Evolutionary conservation across 1,284 basidiomycete species (phyloP).

Genomic region (Heterobasidion occidentale): DNA sequence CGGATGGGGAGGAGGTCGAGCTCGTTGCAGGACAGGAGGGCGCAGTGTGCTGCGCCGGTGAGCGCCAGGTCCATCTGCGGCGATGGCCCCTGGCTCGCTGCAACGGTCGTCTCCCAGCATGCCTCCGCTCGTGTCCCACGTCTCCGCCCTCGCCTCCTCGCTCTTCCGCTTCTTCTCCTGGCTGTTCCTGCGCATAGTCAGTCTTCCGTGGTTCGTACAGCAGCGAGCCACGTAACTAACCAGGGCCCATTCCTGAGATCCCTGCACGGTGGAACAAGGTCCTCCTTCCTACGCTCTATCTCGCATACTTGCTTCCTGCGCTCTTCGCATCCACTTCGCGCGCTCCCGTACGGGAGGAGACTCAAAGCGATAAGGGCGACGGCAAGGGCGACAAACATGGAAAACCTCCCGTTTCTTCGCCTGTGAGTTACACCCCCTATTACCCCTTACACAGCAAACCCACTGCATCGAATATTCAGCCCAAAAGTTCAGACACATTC

Average conservation of each 20-base stretch:
- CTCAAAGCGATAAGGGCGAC: neutral
- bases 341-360: neutral
- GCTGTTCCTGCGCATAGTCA: neutral
- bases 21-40: slow-evolving; percentile 39
- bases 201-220: neutral
- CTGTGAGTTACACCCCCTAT: neutral
- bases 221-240: neutral
- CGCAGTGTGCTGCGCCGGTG: slow-evolving; percentile 48
- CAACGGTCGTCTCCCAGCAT: neutral
- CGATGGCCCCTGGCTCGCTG: no score
- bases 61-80: slow-evolving; percentile 25
- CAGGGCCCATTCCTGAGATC: neutral
- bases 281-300: neutral
- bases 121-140: neutral
- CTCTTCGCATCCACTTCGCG: neutral
- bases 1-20: slow-evolving; percentile 62
- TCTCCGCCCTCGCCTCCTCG: neutral
- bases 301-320: neutral
- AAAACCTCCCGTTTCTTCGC: neutral
- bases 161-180: neutral
- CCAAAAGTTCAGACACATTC: neutral
- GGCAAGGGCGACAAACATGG: neutral
- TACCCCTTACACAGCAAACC: neutral
- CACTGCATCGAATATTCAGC: neutral
- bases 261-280: neutral